Evolutionary conservation across 139 green algal genomes (phyloP), one percentile per base, ranked within the genome.

Genomic region (Spirogloea muscicola): DNA sequence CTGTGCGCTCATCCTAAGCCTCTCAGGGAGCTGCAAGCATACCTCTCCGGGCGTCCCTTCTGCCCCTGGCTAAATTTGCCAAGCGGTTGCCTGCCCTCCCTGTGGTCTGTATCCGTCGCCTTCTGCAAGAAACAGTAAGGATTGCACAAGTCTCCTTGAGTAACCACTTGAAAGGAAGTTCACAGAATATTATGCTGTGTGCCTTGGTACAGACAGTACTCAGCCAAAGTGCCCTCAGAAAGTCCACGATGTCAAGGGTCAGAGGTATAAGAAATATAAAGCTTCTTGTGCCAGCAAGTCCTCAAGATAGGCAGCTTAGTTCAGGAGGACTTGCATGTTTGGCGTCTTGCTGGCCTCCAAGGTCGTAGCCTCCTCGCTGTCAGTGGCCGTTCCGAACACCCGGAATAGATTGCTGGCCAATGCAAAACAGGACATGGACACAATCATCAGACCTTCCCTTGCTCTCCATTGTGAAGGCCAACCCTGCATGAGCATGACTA

Each of bases 321-420:
- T n/a, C n/a, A n/a, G n/a, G n/a, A n/a, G n/a, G n/a, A n/a, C n/a
- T n/a, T n/a, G n/a, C 75, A 66, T 79, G 58, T 72, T 78, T 18
- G 75, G 75, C 33, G 75, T 82, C 43, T 82, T 82, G 51, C 40
- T 81, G 39, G 61, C 41, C 43, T 82, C 75, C 10, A 82, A 67
- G 4, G 46, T 58, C 0, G 42, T 62, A 39, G 37, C 75, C 49
- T 82, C 75, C 9, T 79, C 75, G 21, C 68, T 78, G 27, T 39
- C 51, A 36, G 67, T 25, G 10, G 25, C 52, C 9, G 52, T 43
- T 9, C 65, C 65, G 66, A 82, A 82, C 42, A 82, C 66, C 3
- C 75, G 48, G 49, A 82, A 82, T 68, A 82, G 61, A 38, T 82
- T 82, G 68, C 75, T 82, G 75, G 68, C 71, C n/a, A n/a, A n/a